Conservation (phyloP, 176 grass and related monocot species). For the Zea luxurians region DNA sequence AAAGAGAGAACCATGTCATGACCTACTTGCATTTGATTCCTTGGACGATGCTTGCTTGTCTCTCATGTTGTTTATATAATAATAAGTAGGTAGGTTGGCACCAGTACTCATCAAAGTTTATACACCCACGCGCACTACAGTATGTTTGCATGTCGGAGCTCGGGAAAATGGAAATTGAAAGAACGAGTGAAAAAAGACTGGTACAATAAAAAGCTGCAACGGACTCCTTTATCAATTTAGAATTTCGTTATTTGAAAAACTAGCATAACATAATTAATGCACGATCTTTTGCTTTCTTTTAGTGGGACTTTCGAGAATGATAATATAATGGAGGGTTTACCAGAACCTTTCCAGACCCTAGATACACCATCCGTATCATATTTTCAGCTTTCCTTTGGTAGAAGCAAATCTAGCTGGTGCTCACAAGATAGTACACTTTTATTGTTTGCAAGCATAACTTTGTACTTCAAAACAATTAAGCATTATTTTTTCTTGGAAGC, state of each 20-base stretch:
- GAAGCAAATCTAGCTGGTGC: conserved; percentile 36
- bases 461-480: conserved; percentile 22
- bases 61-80: conserved; percentile 37
- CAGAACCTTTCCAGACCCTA: conserved; percentile 20
- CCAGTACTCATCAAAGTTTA: not conserved
- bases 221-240: not conserved
- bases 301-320: conserved; percentile 4
- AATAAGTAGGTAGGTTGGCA: conserved; percentile 3
- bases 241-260: not conserved
- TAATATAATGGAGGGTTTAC: not conserved
- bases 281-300: conserved; percentile 22
- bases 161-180: not conserved
- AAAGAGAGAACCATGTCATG: conserved; percentile 35
- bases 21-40: conserved; percentile 44
- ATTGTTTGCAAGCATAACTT: conserved; percentile 31
- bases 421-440: conserved; percentile 18
- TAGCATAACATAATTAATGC: not conserved
- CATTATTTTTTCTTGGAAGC: not conserved
- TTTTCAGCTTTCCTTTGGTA: conserved; percentile 27
- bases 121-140: not conserved
- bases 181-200: not conserved
- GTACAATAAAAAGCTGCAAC: not conserved
- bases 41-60: conserved; percentile 34
- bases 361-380: conserved; percentile 15
- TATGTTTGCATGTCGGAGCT: not conserved